Percentiles rank a stretch among this genome's conserved stretches.
Conservation (phyloP, 2,329 filamentous ascomycete species). For the Ascochyta rabiei region DNA sequence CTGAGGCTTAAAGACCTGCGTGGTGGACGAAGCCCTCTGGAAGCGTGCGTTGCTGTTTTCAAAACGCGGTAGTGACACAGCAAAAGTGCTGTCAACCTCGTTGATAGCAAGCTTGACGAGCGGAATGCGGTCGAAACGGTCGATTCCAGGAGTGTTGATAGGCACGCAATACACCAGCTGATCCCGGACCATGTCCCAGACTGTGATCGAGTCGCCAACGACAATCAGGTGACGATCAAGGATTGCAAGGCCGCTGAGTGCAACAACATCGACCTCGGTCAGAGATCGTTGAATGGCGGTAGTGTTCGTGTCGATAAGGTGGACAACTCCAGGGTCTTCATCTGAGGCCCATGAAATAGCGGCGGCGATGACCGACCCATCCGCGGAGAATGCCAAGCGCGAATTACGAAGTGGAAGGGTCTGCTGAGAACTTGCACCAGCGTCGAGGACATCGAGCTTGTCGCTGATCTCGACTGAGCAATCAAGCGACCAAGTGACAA, state of each 20-base stretch:
- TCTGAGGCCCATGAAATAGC: conserved; percentile 42
- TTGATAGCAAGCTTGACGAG: conserved; percentile 73
- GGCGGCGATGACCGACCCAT: conserved; percentile 45
- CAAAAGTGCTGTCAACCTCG: conserved; percentile 55
- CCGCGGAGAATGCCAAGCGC: conserved; percentile 71
- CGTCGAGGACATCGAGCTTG: conserved; percentile 37
- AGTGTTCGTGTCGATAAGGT: conserved; percentile 75
- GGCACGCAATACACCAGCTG: conserved; percentile 70
- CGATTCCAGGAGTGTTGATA: conserved; percentile 51
- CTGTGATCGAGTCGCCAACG: conserved; percentile 72
- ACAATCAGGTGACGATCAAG: conserved; percentile 76
- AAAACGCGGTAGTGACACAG: conserved; percentile 44
- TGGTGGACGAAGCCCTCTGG: conserved; percentile 48
- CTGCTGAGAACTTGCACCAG: conserved; percentile 23
- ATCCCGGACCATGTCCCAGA: conserved; percentile 86
- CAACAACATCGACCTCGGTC: conserved; percentile 69
- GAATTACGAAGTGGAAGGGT: conserved; percentile 58
- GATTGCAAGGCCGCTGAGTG: conserved; percentile 71
- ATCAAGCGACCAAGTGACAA: conserved; percentile 77
- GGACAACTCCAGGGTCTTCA: conserved; percentile 65
- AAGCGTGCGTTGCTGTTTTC: conserved; percentile 49
- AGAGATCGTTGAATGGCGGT: conserved; percentile 71
- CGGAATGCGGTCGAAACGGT: conserved; percentile 49
- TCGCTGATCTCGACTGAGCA: conserved; percentile 57
- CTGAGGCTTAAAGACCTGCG: conserved; percentile 72